Base-by-base conservation (phyloP, 495 filamentous ascomycete genomes). In the Cenococcum geophilum region DNA sequence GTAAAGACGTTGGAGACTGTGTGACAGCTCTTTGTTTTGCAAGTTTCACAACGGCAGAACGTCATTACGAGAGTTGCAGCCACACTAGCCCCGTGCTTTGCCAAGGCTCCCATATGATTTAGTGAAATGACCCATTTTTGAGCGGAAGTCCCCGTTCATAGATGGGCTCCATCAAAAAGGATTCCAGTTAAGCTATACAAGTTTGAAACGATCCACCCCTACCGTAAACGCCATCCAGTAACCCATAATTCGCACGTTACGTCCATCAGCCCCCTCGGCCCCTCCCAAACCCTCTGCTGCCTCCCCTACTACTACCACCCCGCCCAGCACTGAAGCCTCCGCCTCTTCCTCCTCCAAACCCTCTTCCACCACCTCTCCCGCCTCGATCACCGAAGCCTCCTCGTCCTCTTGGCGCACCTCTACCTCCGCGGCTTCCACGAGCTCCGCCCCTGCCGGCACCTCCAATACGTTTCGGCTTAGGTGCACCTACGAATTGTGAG, bases 381-480 rank as follows among this genome's bases (percentile, higher is more conserved):
- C 68, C 60, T 14, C 68, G 49, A n/a, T 63, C 66, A 16, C 62
- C 57, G 47, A 65, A 66, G 22, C 62, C 68, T 35, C 64, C 64
- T 11, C 67, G 49, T n/a, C 42, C 35, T 20, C 64, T 18, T 11
- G 54, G 22, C 20, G 37, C 57, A 20, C 65, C 65, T 27, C 65
- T 47, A 54, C 65, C 62, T 37, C 58, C 51, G 16, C 62, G 34
- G 12, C 66, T 27, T 18, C 62, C 57, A 57, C 61, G 50, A 49
- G 51, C 53, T 16, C 65, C 58, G 43, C 60, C 66, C 12, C 63
- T 34, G n/a, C 59, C n/a, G n/a, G 77, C 81, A 65, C 84, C 85
- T 53, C 82, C 79, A 59, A 78, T 75, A 67, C 81, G 75, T 73
- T 82, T 82, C 65, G 80, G 73, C 77, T 84, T 86, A 16, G 82